Evolutionary conservation across 2,329 filamentous ascomycete species (phyloP).

Genomic region (Lojkania enalia): DNA sequence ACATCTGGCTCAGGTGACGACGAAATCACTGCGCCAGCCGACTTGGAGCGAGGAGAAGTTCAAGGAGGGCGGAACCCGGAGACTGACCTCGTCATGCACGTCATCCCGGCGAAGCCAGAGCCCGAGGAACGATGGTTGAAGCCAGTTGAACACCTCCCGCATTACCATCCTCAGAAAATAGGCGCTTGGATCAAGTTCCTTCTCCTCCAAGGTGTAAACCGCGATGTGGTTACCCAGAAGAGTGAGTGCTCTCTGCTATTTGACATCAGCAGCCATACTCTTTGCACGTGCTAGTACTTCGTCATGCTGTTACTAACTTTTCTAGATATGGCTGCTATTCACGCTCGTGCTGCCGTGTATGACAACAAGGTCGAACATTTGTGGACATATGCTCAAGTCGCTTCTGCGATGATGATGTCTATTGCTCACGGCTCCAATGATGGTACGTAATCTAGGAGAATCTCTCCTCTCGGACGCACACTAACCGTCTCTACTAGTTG

Average conservation of each 20-base stretch:
- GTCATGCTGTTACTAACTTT: conserved; percentile 48
- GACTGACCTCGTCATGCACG: too few species aligned
- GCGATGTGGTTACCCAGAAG: too few species aligned
- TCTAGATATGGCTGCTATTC: conserved; percentile 45
- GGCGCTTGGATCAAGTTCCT: conserved; percentile 49
- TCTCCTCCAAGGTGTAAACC: conserved; percentile 52
- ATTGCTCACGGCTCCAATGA: conserved; percentile 74
- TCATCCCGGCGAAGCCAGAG: too few species aligned
- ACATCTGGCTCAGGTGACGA: too few species aligned
- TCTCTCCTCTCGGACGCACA: too few species aligned
- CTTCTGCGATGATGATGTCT: conserved; percentile 69
- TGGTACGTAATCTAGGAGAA: conserved; percentile 56
- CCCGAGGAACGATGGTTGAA: too few species aligned
- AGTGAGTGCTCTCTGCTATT: too few species aligned
- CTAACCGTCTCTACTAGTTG: too few species aligned
- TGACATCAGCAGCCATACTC: too few species aligned
- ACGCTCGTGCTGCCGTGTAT: conserved; percentile 49
- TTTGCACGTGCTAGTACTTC: too few species aligned
- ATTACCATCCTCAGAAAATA: conserved; percentile 33
- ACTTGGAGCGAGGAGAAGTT: conserved; percentile 15
- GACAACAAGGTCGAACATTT: conserved; percentile 54
- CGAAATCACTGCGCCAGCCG: conserved; percentile 1
- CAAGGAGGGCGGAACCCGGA: too few species aligned
- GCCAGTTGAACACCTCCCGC: conserved; percentile 35
- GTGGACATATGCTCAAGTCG: conserved; percentile 48